Evolutionary conservation across 1,284 basidiomycete species (phyloP).

Genomic region (Puccinia polysora): DNA sequence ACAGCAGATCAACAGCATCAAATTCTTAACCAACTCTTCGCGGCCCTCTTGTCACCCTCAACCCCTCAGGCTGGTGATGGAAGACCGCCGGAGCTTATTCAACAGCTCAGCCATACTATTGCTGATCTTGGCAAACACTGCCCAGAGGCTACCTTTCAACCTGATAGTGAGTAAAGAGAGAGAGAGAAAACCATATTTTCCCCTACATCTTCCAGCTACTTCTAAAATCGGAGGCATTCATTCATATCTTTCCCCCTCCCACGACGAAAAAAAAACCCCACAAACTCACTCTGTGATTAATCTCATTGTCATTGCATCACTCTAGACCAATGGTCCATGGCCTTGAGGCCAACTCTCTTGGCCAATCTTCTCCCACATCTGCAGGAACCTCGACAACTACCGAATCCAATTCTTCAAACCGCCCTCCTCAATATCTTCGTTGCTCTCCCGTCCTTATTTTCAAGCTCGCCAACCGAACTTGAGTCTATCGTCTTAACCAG

Average conservation of each 20-base stretch:
- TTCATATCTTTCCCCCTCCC: no score
- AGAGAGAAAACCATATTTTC: no score
- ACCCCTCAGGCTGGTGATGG: no score
- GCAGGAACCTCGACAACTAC: not conserved
- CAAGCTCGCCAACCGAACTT: constrained; percentile 9
- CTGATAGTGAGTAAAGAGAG: no score
- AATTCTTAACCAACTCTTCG: constrained; percentile 17
- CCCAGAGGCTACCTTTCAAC: not conserved
- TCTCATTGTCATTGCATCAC: not conserved
- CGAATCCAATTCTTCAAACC: constrained; percentile 20
- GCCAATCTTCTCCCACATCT: constrained; percentile 7
- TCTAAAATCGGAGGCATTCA: no score
- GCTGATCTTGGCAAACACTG: constrained; percentile 3
- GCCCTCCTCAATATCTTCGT: constrained; percentile 22
- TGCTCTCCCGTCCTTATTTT: constrained; percentile 23
- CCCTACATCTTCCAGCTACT: no score
- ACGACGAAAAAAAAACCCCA: no score
- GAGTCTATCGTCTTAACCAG: constrained; percentile 15
- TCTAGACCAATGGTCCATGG: constrained; percentile 9
- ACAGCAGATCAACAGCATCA: constrained; percentile 3
- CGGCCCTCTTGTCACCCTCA: not conserved
- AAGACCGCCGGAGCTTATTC: not conserved
- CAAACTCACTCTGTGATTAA: no score
- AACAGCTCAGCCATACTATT: not conserved
- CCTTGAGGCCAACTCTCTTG: constrained; percentile 16